Evolutionary conservation across 2,329 filamentous ascomycete genomes (phyloP).

Genomic region (Ophiognomonia clavigignenti-juglandacearum): DNA sequence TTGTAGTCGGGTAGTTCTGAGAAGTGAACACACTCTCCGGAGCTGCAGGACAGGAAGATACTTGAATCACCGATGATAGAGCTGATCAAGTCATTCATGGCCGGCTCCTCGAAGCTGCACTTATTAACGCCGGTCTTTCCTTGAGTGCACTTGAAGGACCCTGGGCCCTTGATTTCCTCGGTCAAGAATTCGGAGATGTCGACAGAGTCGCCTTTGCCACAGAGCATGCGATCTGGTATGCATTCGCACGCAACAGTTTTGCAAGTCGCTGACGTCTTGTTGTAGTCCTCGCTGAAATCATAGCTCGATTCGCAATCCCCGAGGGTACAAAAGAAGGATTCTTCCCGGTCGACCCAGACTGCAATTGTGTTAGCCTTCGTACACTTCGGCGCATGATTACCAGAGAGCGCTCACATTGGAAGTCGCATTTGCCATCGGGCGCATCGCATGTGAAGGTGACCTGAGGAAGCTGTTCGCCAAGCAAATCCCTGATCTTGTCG

Average conservation of each 20-base stretch:
- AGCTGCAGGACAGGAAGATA: conserved; percentile 75
- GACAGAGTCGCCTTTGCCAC: conserved; percentile 84
- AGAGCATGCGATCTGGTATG: conserved; percentile 87
- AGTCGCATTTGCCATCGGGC: conserved; percentile 75
- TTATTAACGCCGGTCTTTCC: conserved; percentile 57
- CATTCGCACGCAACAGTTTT: conserved; percentile 82
- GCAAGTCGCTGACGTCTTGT: conserved; percentile 82
- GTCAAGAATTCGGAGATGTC: conserved; percentile 87
- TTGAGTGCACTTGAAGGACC: conserved; percentile 71
- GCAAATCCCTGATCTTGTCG: conserved; percentile 80
- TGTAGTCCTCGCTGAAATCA: conserved; percentile 63
- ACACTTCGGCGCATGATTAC: neutral
- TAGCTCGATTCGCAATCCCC: conserved; percentile 72
- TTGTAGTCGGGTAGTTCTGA: conserved; percentile 91
- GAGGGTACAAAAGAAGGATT: conserved; percentile 95
- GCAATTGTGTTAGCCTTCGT: conserved; percentile 9
- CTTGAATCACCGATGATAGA: conserved; percentile 87
- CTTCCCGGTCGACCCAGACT: conserved; percentile 92
- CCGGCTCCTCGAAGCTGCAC: conserved; percentile 84
- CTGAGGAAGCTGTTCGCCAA: conserved; percentile 81
- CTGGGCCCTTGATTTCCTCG: conserved; percentile 80
- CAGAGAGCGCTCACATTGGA: conserved; percentile 68
- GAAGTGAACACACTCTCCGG: conserved; percentile 89
- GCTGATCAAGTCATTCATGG: conserved; percentile 86
- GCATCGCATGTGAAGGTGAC: conserved; percentile 90